These are phyloP conservation scores for Puccinia hordei DNA, from an alignment of 1,284 basidiomycete species.

Conservation along the genomic window DNA sequence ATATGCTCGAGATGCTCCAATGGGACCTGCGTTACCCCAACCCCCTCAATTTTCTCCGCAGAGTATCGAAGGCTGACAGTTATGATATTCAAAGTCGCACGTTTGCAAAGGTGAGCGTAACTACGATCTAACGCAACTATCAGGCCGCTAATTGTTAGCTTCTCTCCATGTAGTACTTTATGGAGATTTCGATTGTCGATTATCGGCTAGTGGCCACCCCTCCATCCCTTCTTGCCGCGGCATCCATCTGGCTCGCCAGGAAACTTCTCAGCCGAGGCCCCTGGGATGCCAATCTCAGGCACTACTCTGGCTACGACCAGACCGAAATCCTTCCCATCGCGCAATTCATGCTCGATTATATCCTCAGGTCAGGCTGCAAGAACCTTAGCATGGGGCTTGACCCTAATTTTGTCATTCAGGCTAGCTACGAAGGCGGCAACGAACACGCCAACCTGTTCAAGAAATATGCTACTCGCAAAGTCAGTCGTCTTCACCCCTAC, in stretches of 20 bases:
- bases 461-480: slow-evolving; percentile 49
- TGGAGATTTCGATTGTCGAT: slow-evolving; percentile 88
- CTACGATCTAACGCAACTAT: not conserved
- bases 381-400: slow-evolving; percentile 27
- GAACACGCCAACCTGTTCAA: slow-evolving; percentile 47
- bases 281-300: slow-evolving; percentile 86
- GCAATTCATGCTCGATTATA: slow-evolving; percentile 89
- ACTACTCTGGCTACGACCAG: slow-evolving; percentile 88
- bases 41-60: slow-evolving; percentile 86
- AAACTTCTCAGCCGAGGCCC: slow-evolving; percentile 77
- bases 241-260: slow-evolving; percentile 87
- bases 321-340: slow-evolving; percentile 80
- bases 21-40: slow-evolving; percentile 92
- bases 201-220: slow-evolving; percentile 78
- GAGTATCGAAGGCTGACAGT: slow-evolving; percentile 92
- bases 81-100: slow-evolving; percentile 90
- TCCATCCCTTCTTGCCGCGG: slow-evolving; percentile 83
- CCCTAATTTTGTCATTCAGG: slow-evolving; percentile 26
- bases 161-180: slow-evolving; percentile 65
- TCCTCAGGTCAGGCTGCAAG: slow-evolving; percentile 65
- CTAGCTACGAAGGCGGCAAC: slow-evolving; percentile 44
- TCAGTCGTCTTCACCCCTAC: not conserved
- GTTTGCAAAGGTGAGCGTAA: slow-evolving; percentile 68
- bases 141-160: not conserved
- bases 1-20: slow-evolving; percentile 85